Evolutionary conservation across 192 early-diverging fungal species (phyloP), one percentile per base, ranked within the genome.

Genomic region (Backusella tarrabulga): DNA sequence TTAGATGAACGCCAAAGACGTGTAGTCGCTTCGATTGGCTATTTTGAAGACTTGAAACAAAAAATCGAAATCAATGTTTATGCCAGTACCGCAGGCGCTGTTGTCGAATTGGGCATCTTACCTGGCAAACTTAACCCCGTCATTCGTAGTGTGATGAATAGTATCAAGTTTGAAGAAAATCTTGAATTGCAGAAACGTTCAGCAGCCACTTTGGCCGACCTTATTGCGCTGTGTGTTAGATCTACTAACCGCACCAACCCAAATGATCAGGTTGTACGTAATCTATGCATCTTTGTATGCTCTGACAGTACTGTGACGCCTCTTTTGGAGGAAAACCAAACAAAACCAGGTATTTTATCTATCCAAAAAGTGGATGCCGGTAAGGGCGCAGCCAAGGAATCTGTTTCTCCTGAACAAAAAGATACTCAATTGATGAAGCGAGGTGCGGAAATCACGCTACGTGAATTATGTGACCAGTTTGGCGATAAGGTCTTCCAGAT

Each of bases 191-290:
- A 91, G 60, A 73, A 81, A n/a, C 76, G 87, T 29, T 87, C 89
- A 0, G 87, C 90, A 17, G 70, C 87, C 17, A 87, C 86, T 1
- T 72, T 90, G 44, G 84, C 86, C 35, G 90, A 85, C 35, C 81
- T 82, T 19, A 81, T 90, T 29, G 82, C 81, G 0, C 76, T 88
- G 17, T 90, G 89, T 76, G 76, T 83, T 40, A 79, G 88, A 26
- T 89, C 82, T 71, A 70, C 66, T 36, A 40, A 68, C 3, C 79
- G 85, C 7, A 78, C 84, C 2, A 86, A 79, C 34, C 90, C 94
- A 0, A 92, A 87, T 3, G 97, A 97, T 46, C 97, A 98, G 79
- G 88, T 99, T 42, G 81, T 97, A 67, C 93, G 92, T 46, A 99
- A 99, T 77, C 72, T 98, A 70, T 91, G 91, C 19, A 90, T 90